Conservation (phyloP, 2,329 filamentous ascomycete species). For the Juglanconis juglandina region DNA sequence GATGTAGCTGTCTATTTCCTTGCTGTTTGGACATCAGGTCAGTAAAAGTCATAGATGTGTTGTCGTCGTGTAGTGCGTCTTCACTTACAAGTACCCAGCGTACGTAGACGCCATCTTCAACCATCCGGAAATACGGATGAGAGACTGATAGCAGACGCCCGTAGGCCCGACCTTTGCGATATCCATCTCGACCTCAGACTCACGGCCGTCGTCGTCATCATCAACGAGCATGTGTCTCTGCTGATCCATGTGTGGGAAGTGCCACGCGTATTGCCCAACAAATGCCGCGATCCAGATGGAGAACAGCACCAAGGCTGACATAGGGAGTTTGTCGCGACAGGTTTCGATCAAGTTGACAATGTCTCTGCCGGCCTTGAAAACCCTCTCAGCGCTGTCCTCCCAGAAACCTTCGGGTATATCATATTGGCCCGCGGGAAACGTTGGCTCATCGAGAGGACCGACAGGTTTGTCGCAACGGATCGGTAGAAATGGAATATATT, state of each 20-base stretch:
- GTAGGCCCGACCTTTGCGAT: slow-evolving; percentile 40
- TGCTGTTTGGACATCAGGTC: slow-evolving; percentile 13
- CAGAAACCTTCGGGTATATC: slow-evolving; percentile 54
- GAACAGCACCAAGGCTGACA: slow-evolving; percentile 66
- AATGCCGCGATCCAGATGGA: slow-evolving; percentile 66
- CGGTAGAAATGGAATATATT: slow-evolving; percentile 65
- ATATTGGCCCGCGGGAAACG: slow-evolving; percentile 43
- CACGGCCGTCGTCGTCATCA: slow-evolving; percentile 32
- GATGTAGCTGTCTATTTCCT: slow-evolving; percentile 53
- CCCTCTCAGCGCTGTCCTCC: slow-evolving; percentile 57
- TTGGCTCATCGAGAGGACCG: slow-evolving; percentile 58
- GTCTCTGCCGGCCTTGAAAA: slow-evolving; percentile 60
- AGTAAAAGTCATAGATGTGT: not conserved
- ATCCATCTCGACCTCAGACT: slow-evolving; percentile 23
- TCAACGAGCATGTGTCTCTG: slow-evolving; percentile 47
- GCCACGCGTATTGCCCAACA: slow-evolving; percentile 61
- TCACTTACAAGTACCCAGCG: slow-evolving; percentile 42
- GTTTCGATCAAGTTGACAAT: slow-evolving; percentile 64
- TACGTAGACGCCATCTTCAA: slow-evolving; percentile 57
- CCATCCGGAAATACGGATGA: slow-evolving; percentile 48
- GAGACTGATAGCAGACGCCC: slow-evolving; percentile 45
- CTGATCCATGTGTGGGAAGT: slow-evolving; percentile 67
- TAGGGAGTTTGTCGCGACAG: slow-evolving; percentile 59
- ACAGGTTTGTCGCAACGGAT: slow-evolving; percentile 47
- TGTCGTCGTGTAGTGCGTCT: not conserved